Base-by-base conservation (phyloP, 345 rosid genomes). In the Linum tenue region DNA sequence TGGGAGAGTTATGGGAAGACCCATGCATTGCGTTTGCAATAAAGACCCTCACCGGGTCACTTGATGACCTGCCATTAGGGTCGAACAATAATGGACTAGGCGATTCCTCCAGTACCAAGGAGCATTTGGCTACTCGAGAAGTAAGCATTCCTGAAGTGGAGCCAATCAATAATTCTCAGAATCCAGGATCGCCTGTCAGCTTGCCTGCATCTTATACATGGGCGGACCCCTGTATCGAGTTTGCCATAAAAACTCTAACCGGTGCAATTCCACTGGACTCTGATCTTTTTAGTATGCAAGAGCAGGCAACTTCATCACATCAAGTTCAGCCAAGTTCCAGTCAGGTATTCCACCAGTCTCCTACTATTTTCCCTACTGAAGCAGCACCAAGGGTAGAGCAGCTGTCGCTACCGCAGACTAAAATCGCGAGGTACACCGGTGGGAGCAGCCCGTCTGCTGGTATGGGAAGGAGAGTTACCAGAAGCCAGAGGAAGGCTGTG, bases 11-110 rank as follows among this genome's bases (percentile, higher is more conserved):
- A 63, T 83, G 92, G 76, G 73, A 80, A 43, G 99, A 94, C 70
- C 97, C 99, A 41, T 94, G 99, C 81, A 94, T 94, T 17, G 99
- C 96, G 51, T 94, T 94, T 79, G 99, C 99, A 56, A 89, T 94
- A 56, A 81, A 84, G 80, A 92, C 92, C 17, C 92, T 92, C 10
- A 92, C 97, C 0, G 99, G 91, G 65, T 65, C 86, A 0, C 78
- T 85, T 63, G 81, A 72, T 37, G 77, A 22, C 55, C 57, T 64
- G 37, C 74, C 83, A 41, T 5, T 67, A 35, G 83, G 76, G 62
- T 70, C 83, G 48, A 77, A 72, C 62, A 78, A 62, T 55, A 58
- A 70, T 67, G 67, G 68, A 63, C 31, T 53, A 5, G 70, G 57
- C 39, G 70, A 66, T 62, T 44, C 65, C 37, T 48, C 65, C 55